Conservation (phyloP, 2,329 filamentous ascomycete genomes). For the Periconia macrospinosa region DNA sequence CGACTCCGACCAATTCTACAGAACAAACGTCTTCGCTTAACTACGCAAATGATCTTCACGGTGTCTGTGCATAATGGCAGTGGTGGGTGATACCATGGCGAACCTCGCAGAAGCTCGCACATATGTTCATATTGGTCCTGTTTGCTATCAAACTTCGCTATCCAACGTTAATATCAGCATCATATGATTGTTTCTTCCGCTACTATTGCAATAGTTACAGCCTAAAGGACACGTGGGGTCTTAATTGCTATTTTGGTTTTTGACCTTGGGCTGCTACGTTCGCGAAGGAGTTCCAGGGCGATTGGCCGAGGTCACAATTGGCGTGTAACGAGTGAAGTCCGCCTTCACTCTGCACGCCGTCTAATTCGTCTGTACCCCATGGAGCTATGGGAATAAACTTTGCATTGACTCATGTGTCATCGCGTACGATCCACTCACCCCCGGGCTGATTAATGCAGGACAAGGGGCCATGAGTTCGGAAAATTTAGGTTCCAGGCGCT, state of each 20-base stretch:
- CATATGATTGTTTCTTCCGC: background rate
- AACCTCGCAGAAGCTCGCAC: background rate
- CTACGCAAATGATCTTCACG: background rate
- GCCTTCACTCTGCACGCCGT: conserved; percentile 2
- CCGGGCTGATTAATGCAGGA: conserved; percentile 1
- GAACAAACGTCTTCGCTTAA: background rate
- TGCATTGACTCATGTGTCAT: background rate
- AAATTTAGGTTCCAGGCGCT: conserved; percentile 5
- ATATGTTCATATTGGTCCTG: background rate
- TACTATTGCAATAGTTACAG: background rate
- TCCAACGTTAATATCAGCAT: background rate
- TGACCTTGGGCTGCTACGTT: background rate
- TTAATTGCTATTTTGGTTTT: background rate
- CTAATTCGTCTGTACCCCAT: conserved; percentile 6
- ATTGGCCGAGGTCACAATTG: conserved; percentile 15
- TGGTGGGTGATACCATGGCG: too few species aligned
- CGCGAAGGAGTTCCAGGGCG: background rate
- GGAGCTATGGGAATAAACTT: background rate
- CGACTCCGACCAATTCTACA: background rate
- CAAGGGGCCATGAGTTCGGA: conserved; percentile 2
- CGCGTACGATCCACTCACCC: background rate
- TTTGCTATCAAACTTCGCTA: background rate
- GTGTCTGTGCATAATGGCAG: background rate
- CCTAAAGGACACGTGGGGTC: background rate
- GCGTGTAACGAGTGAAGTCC: conserved; percentile 4